Base-by-base conservation (phyloP, 345 rosid genomes). In the Turnera subulata region DNA sequence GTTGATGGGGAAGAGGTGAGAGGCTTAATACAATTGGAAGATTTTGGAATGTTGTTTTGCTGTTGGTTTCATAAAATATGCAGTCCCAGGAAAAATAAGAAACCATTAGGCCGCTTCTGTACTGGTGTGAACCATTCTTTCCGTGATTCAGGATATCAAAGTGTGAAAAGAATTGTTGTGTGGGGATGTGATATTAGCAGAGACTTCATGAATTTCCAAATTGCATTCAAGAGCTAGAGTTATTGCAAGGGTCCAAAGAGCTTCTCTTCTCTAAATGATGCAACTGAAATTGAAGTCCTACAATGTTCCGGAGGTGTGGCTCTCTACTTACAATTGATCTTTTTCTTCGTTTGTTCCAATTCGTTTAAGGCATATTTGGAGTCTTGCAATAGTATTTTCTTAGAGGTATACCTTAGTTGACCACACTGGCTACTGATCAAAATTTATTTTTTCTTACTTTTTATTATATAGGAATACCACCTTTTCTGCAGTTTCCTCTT, bases 21-120 rank as follows among this genome's bases (percentile, higher is more conserved):
- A 53, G 9, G 44, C 1, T 43, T 54, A 19, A n/a, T 13, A 14
- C 20, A 48, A 65, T 8, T 70, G 58, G 65, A 64, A 12, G 14
- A 0, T n/a, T n/a, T 39, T 54, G 17, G 18, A 19, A 17, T 54
- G 44, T 8, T 6, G 25, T 6, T 59, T 9, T 0, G 8, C 11
- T 32, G 13, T 0, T 0, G 13, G 11, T 11, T 35, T 5, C 39
- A 35, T 5, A 6, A 35, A 1, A 11, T 48, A 20, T 11, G 9
- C 20, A 0, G n/a, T 37, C 9, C 15, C 21, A 6, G n/a, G 35
- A 16, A 53, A 39, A 49, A 47, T 17, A n/a, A 43, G 4, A 16
- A 46, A 11, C 0, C 42, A 12, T 16, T 47, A 29, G 0, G 0
- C 0, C 16, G 19, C 37, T 0, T 0, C 2, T 0, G 6, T 16